These are phyloP conservation scores for Glonium stellatum DNA, from an alignment of 495 filamentous ascomycete species.

Conservation along the genomic window DNA sequence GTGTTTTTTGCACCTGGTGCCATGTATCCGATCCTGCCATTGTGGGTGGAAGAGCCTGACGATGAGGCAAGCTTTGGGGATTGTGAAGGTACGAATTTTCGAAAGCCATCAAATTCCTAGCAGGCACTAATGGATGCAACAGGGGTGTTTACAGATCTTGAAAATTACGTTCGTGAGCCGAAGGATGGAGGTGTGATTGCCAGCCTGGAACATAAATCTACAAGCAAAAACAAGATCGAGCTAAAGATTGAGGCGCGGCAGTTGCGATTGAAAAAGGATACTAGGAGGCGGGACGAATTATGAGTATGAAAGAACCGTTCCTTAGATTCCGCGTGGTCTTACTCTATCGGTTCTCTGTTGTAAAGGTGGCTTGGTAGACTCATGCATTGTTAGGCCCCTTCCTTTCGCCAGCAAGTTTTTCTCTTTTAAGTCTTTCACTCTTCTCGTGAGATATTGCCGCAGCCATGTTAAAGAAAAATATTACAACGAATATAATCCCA, in stretches of 20 bases:
- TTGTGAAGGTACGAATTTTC: background rate
- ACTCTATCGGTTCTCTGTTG: background rate
- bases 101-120: background rate
- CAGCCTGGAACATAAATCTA: slow-evolving; percentile 13
- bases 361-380: background rate
- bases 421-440: slow-evolving; percentile 5
- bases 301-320: background rate
- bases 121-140: slow-evolving; percentile 1
- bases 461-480: slow-evolving; percentile 29
- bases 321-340: background rate
- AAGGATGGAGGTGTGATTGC: slow-evolving; percentile 19
- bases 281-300: slow-evolving; percentile 10
- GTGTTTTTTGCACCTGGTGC: slow-evolving; percentile 28
- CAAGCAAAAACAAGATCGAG: slow-evolving; percentile 17
- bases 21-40: slow-evolving; percentile 21
- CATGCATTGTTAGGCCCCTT: background rate
- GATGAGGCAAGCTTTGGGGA: slow-evolving; percentile 9
- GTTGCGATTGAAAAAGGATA: slow-evolving; percentile 10
- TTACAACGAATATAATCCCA: slow-evolving; percentile 15
- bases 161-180: slow-evolving; percentile 16
- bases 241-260: slow-evolving; percentile 21
- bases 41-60: slow-evolving; percentile 21
- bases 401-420: background rate
- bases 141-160: slow-evolving; percentile 24
- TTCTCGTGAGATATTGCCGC: slow-evolving; percentile 23